Evolutionary conservation across 768 basidiomycete genomes (phyloP), one percentile per base, ranked within the genome.

Genomic region (Grammothele lineata): DNA sequence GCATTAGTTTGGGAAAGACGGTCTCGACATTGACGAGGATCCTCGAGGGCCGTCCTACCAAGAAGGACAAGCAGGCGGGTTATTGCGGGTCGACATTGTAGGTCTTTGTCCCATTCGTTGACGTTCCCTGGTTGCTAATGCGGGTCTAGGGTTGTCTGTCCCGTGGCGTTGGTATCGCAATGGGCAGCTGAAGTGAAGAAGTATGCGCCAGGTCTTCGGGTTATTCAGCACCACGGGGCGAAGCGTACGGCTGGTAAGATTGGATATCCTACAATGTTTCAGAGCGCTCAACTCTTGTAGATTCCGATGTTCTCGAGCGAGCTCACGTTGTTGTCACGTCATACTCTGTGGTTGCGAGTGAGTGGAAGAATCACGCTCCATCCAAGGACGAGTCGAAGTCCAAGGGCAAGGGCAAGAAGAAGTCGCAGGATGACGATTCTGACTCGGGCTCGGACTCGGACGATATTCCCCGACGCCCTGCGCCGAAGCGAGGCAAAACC

Each of bases 11-110:
- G 1, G 88, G 88, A 1, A 92, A 93, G 69, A 99, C 96, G 0
- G 88, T 97, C 19, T 95, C 98, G 59, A 88, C 89, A 0, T 70
- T 98, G 11, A 77, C 86, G 0, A 80, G 92, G 1, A 94, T 99
- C 34, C 81, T 91, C 0, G 91, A 93, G 45, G 87, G 90, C 0
- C 75, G 79, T 4, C 78, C 87, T 7, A 78, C 73, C 17, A 81
- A 81, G 50, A 74, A 76, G 4, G 89, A 95, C 57, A 77, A 73
- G 53, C 74, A 74, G 18, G 83, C 81, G 12, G 89, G 90, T 0
- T 94, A 78, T 75, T 75, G 80, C 19, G 77, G 75, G 3, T 67
- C 79, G 1, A 91, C 88, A 0, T 69, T 92, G 87, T 89, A 60
- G 27, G 84, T 64, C 15, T 37, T 15, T 45, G 45, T 9, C 8